phyloP scores from a whole-genome alignment of 768 basidiomycete genomes.

The Naganishia vaughanmartiniae region DNA sequence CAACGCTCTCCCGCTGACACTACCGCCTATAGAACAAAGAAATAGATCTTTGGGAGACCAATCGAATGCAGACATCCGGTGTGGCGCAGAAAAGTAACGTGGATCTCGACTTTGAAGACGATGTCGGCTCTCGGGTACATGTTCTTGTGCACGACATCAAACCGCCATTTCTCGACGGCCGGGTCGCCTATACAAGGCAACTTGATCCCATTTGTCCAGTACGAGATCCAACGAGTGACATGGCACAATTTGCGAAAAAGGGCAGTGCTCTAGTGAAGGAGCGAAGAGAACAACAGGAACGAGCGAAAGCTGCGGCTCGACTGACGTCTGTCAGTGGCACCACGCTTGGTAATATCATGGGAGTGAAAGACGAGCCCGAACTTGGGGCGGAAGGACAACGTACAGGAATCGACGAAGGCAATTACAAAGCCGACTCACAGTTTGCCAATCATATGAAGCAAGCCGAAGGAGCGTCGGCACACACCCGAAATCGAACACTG shows the following conservation, averaged over 20 bases:
- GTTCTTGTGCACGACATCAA: slow-evolving; percentile 96
- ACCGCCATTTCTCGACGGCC: slow-evolving; percentile 95
- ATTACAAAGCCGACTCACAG: slow-evolving; percentile 90
- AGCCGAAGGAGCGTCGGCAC: slow-evolving; percentile 67
- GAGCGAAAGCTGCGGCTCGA: slow-evolving; percentile 90
- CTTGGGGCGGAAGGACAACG: slow-evolving; percentile 63
- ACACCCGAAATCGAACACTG: slow-evolving; percentile 75
- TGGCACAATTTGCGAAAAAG: slow-evolving; percentile 94
- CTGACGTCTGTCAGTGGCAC: slow-evolving; percentile 88
- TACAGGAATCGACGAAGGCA: slow-evolving; percentile 51
- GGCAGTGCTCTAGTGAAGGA: slow-evolving; percentile 92
- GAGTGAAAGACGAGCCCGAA: slow-evolving; percentile 89
- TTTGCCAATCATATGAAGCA: slow-evolving; percentile 89
- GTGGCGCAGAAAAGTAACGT: slow-evolving; percentile 81
- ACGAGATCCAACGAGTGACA: slow-evolving; percentile 84
- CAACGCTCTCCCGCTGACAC: slow-evolving; percentile 30
- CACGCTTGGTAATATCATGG: slow-evolving; percentile 93
- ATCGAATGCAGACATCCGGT: slow-evolving; percentile 94
- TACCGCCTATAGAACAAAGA: slow-evolving; percentile 72
- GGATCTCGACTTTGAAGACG: slow-evolving; percentile 93
- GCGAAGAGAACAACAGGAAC: slow-evolving; percentile 91
- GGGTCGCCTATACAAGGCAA: slow-evolving; percentile 92
- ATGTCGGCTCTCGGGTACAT: slow-evolving; percentile 84
- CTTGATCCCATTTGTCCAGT: slow-evolving; percentile 97
- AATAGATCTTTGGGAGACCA: slow-evolving; percentile 97